Percentiles rank a stretch among this genome's conserved stretches.
phyloP scores from a whole-genome alignment of 192 early-diverging fungal species.

The Dissophora globulifera region DNA sequence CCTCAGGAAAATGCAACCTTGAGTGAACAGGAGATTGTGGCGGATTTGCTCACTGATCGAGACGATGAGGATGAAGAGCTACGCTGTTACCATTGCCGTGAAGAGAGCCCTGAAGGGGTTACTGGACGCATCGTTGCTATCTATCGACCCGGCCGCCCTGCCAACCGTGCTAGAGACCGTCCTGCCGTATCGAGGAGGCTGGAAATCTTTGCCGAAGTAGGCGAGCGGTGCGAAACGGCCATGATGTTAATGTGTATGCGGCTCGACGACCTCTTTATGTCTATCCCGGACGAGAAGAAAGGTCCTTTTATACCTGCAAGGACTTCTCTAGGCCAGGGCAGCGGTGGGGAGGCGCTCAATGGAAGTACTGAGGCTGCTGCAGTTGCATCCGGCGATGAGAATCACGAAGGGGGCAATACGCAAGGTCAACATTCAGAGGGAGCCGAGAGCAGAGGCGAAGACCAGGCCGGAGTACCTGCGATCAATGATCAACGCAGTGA shows the following conservation, averaged over 20 bases:
- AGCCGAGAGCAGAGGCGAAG: neutral
- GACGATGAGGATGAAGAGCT: conserved; percentile 24
- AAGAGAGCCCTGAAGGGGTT: conserved; percentile 13
- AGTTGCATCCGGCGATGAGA: neutral
- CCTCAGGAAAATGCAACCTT: neutral
- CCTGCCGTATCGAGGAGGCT: conserved; percentile 21
- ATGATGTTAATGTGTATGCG: conserved; percentile 47
- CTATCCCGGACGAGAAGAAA: conserved; percentile 31
- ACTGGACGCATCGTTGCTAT: conserved; percentile 34
- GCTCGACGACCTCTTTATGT: conserved; percentile 46
- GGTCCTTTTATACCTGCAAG: conserved; percentile 8
- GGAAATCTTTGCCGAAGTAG: conserved; percentile 35
- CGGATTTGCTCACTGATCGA: neutral
- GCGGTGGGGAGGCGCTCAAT: neutral
- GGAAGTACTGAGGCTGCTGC: no score
- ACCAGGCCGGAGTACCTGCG: neutral
- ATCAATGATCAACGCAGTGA: neutral
- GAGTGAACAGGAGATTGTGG: conserved; percentile 2
- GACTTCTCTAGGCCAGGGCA: neutral
- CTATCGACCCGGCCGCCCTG: conserved; percentile 26
- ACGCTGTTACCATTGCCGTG: conserved; percentile 34
- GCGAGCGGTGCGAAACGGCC: conserved; percentile 39
- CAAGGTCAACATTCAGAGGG: neutral
- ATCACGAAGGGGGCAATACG: neutral
- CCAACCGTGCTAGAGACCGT: conserved; percentile 33